Conservation (phyloP, 768 basidiomycete species). For the Macrocybe gigantea region DNA sequence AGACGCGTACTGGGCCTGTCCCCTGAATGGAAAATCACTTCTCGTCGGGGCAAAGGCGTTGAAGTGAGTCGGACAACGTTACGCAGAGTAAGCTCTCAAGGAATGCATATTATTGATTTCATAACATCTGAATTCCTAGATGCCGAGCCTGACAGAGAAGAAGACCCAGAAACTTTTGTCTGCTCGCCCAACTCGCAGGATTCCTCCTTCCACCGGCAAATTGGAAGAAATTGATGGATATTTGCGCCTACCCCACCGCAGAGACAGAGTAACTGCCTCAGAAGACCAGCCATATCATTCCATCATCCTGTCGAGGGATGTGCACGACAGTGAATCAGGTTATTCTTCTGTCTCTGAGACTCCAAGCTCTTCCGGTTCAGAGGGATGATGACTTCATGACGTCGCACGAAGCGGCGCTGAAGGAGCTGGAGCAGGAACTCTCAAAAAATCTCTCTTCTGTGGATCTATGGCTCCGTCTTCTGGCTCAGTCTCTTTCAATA, state of each 20-base stretch:
- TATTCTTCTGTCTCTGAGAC: conserved; percentile 23
- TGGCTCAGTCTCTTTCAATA: conserved; percentile 57
- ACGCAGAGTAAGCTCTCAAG: conserved; percentile 31
- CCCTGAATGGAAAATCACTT: conserved; percentile 39
- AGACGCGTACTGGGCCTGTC: conserved; percentile 60
- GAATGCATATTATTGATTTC: neutral
- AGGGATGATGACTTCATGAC: conserved; percentile 28
- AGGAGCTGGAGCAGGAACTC: conserved; percentile 51
- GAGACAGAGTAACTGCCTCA: conserved; percentile 2
- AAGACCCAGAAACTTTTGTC: conserved; percentile 48
- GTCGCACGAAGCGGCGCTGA: conserved; percentile 56
- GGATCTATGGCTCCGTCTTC: conserved; percentile 55
- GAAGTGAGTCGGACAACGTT: conserved; percentile 43
- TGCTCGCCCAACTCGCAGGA: conserved; percentile 42
- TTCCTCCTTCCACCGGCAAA: conserved; percentile 36
- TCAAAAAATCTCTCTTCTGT: conserved; percentile 44
- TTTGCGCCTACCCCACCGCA: conserved; percentile 43
- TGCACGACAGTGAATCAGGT: conserved; percentile 18
- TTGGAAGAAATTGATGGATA: conserved; percentile 67
- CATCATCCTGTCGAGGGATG: conserved; percentile 26
- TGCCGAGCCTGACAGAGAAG: conserved; percentile 54
- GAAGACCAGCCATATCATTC: conserved; percentile 45
- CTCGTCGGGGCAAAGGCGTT: conserved; percentile 44
- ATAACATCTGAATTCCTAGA: conserved; percentile 17
- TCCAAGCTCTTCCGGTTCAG: conserved; percentile 18